These are phyloP conservation scores for Aspergillus hortae DNA, from an alignment of 2,329 filamentous ascomycete genomes.

Conservation along the genomic window DNA sequence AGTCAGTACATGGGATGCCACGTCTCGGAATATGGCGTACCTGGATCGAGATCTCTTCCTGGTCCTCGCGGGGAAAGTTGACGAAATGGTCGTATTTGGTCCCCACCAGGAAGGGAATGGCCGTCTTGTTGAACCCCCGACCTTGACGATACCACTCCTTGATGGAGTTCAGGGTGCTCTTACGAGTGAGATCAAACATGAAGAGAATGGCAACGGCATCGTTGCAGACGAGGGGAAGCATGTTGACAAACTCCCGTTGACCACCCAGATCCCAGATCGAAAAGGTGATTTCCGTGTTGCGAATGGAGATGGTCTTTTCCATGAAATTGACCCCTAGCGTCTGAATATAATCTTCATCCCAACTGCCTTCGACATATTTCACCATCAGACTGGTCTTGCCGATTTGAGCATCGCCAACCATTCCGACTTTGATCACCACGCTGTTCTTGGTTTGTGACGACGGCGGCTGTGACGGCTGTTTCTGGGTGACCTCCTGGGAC, in stretches of 20 bases:
- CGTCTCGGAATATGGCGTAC: conserved; percentile 44
- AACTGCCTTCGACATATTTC: conserved; percentile 98
- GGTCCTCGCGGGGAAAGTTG: conserved; percentile 94
- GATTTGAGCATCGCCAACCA: conserved; percentile 98
- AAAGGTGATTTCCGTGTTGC: conserved; percentile 99
- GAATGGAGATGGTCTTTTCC: conserved; percentile 99
- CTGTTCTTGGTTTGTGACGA: conserved; percentile 46
- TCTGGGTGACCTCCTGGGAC: conserved; percentile 48
- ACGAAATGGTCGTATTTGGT: conserved; percentile 99
- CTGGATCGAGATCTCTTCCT: conserved; percentile 97
- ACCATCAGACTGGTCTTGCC: conserved; percentile 99
- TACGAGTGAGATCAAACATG: conserved; percentile 98
- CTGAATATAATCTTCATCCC: conserved; percentile 99
- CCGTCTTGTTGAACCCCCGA: conserved; percentile 98
- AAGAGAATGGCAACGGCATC: conserved; percentile 97
- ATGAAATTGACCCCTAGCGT: conserved; percentile 99
- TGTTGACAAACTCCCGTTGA: conserved; percentile 98
- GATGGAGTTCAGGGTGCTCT: conserved; percentile 98
- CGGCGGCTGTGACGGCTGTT: conserved; percentile 35
- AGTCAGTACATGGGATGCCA: conserved; percentile 18
- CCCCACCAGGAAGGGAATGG: conserved; percentile 95
- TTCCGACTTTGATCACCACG: conserved; percentile 98
- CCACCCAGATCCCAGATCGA: conserved; percentile 98
- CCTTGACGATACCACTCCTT: conserved; percentile 99
- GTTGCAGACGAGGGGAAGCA: conserved; percentile 98